phyloP scores from a whole-genome alignment of 2,329 filamentous ascomycete genomes.

The Chalara sp. region DNA sequence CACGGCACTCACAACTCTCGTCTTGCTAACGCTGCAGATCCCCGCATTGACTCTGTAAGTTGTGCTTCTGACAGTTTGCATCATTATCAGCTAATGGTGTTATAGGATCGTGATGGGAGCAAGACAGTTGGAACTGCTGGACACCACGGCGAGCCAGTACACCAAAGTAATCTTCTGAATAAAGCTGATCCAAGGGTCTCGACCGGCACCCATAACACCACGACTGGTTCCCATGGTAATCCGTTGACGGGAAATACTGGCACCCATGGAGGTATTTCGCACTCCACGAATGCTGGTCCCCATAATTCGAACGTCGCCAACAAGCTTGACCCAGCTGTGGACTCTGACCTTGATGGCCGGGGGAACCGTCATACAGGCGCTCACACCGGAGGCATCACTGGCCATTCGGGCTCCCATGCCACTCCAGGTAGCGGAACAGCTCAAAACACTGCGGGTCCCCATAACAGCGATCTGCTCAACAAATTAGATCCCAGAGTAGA shows the following conservation, averaged over 20 bases:
- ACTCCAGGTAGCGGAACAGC: constrained; percentile 29
- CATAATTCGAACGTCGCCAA: constrained; percentile 33
- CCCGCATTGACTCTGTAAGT: too few species aligned
- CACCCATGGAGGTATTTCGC: constrained; percentile 16
- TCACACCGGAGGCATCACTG: constrained; percentile 23
- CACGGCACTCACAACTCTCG: too few species aligned
- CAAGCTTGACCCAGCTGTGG: constrained; percentile 44
- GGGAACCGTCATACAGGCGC: constrained; percentile 27
- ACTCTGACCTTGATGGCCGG: constrained; percentile 41
- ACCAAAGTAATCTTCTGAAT: too few species aligned
- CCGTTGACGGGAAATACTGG: neutral
- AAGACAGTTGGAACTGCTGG: too few species aligned
- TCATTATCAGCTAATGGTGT: too few species aligned
- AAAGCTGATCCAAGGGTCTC: too few species aligned
- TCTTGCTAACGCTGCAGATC: too few species aligned
- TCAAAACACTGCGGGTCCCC: constrained; percentile 41
- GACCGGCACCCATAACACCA: too few species aligned
- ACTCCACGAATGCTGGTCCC: constrained; percentile 30
- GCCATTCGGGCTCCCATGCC: constrained; percentile 22
- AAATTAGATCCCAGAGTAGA: constrained; percentile 27
- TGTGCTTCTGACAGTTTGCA: too few species aligned
- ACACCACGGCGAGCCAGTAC: too few species aligned
- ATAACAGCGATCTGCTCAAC: constrained; percentile 47
- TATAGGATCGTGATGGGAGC: too few species aligned
- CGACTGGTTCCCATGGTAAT: too few species aligned